A percentile compares a stretch with the other conserved stretches of the same genome.
Conservation (phyloP, 1,139 yeast species). For the Ashbya aceris region DNA sequence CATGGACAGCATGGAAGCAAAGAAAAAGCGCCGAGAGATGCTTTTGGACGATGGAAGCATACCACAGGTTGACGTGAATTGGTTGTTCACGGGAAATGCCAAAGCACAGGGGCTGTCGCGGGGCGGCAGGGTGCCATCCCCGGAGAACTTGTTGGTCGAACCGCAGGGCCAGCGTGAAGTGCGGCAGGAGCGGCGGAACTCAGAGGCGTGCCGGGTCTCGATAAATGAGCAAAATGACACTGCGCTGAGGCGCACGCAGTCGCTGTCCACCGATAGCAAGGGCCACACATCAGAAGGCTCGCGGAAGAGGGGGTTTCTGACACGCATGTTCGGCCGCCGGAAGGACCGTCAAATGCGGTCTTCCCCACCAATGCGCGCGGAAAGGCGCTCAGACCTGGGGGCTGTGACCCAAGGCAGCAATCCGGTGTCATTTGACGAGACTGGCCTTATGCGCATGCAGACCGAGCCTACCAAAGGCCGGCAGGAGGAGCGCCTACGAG, state of each 20-base stretch:
- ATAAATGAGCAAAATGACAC: not conserved
- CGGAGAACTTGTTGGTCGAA: not conserved
- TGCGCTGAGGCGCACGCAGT: slow-evolving; percentile 24
- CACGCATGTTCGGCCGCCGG: slow-evolving; percentile 5
- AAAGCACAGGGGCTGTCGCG: not conserved
- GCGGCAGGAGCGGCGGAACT: not conserved
- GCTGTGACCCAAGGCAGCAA: not conserved
- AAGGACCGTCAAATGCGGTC: not conserved
- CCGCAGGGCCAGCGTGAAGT: not conserved
- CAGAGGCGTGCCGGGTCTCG: not conserved
- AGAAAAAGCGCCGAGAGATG: too few relatives aligned
- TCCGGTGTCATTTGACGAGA: too few relatives aligned
- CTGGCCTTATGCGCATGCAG: too few relatives aligned
- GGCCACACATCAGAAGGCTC: slow-evolving; percentile 13
- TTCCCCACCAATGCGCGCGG: not conserved
- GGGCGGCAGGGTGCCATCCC: not conserved
- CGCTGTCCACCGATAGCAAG: slow-evolving; percentile 20
- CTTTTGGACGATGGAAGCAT: too few relatives aligned
- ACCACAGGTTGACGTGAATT: slow-evolving; percentile 10
- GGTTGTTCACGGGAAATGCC: slow-evolving; percentile 10
- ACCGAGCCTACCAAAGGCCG: too few relatives aligned
- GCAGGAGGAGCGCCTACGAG: slow-evolving; percentile 26
- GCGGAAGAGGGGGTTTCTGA: slow-evolving; percentile 30
- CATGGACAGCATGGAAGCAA: too few relatives aligned
- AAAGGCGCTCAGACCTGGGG: not conserved